Evolutionary conservation across 345 rosid genomes (phyloP), one percentile per base, ranked within the genome.

Genomic region (Pistacia atlantica): DNA sequence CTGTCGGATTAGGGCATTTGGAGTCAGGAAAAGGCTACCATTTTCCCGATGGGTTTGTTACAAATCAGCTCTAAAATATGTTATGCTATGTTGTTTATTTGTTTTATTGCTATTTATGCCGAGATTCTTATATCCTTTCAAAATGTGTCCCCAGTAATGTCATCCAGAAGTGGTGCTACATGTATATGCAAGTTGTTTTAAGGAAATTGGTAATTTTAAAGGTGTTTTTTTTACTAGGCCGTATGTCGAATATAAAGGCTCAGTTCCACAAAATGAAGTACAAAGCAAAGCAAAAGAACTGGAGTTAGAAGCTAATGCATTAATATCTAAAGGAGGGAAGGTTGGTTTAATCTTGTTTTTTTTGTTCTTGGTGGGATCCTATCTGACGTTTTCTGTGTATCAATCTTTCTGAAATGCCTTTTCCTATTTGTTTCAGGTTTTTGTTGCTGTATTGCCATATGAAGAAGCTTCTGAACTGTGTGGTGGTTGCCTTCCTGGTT

Each of bases 11-110:
- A 20, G 91, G 89, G 58, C 88, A 90, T 83, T 78, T 91, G 74
- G 88, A 89, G 82, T 89, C 97, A 5, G 86, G 86, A n/a, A 94
- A 94, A 85, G 94, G 90, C 45, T 90, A 92, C 80, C 98, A 94
- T 87, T 92, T 92, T 61, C 93, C 95, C 0, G 95, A 92, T 74
- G 91, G 97, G 97, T 94, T 89, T 58, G 81, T 28, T 45, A 79
- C 54, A 42, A 75, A 58, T n/a, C 46, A 55, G 45, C 52, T 60
- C 46, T 42, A 42, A 42, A 42, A 42, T 42, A 1, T 42, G 6
- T 42, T 42, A 42, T 42, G 46, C 9, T 5, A 42, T 7, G 6
- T 42, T 42, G 46, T 42, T 7, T 42, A 8, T 16, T 31, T 67
- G 11, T 3, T 68, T 54, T 3, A 5, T 16, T 25, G 2, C 22